phyloP scores from a whole-genome alignment of 257 asterid genomes.

The Gentiana macrophylla region DNA sequence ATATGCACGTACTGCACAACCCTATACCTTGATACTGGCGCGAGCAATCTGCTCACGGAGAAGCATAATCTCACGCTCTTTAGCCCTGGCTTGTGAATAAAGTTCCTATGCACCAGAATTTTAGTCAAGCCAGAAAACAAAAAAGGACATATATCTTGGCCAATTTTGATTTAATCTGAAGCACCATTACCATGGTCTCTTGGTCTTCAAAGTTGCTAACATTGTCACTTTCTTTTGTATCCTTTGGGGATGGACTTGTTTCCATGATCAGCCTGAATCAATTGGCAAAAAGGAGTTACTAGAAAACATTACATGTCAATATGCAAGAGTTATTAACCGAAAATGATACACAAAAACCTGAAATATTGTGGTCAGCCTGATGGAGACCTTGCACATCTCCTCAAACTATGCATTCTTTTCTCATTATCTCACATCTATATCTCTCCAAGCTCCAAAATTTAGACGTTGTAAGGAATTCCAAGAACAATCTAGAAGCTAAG shows the following conservation, averaged over 20 bases:
- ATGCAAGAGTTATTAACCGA: neutral
- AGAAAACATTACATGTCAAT: constrained; percentile 26
- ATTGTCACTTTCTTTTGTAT: constrained; percentile 41
- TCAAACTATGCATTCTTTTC: neutral
- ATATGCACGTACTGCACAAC: constrained; percentile 9
- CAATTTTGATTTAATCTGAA: constrained; percentile 9
- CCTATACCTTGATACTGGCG: constrained; percentile 73
- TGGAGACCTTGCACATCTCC: constrained; percentile 2
- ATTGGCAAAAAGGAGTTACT: constrained; percentile 23
- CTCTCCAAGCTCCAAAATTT: constrained; percentile 4
- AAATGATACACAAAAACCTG: neutral
- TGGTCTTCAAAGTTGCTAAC: constrained; percentile 35
- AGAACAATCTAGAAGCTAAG: neutral
- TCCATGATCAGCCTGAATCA: constrained; percentile 41
- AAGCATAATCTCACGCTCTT: constrained; percentile 54
- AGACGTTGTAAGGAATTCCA: constrained; percentile 1
- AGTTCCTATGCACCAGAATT: constrained; percentile 37
- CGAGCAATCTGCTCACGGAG: constrained; percentile 72
- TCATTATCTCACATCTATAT: neutral
- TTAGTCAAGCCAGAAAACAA: constrained; percentile 11
- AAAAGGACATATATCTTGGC: neutral
- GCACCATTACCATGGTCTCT: constrained; percentile 53
- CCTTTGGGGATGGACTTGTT: constrained; percentile 32
- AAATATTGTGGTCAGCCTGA: neutral
- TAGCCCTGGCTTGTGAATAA: constrained; percentile 47